phyloP scores from a whole-genome alignment of 2,329 filamentous ascomycete species.

The Penicillium hesseltinei region DNA sequence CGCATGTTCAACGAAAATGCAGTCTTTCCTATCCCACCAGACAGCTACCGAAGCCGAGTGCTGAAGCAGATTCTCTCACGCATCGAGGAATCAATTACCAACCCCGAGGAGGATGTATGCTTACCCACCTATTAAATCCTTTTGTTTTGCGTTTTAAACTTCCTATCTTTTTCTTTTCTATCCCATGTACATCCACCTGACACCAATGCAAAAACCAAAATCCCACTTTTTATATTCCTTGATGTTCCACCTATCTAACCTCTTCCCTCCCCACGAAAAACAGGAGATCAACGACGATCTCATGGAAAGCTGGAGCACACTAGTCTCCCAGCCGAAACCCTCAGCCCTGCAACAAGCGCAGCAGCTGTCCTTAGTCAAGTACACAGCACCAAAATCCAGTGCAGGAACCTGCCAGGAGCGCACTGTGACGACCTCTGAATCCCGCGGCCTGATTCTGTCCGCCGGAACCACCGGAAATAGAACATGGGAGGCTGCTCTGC shows the following conservation, averaged over 20 bases:
- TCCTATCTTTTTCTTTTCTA: conserved; percentile 4
- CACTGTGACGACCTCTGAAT: conserved; percentile 50
- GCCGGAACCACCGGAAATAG: conserved; percentile 64
- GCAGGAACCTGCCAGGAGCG: conserved; percentile 4
- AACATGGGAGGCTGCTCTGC: conserved; percentile 68
- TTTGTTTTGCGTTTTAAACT: conserved; percentile 8
- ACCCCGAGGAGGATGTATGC: conserved; percentile 83
- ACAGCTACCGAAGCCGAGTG: conserved; percentile 67
- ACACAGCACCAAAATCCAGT: conserved; percentile 46
- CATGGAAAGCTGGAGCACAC: conserved; percentile 64
- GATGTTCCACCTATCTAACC: conserved; percentile 4
- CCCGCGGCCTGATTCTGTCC: conserved; percentile 55
- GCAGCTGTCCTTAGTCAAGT: conserved; percentile 72
- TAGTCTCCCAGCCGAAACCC: conserved; percentile 64
- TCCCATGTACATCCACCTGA: conserved; percentile 13
- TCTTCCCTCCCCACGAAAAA: not conserved
- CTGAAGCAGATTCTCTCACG: conserved; percentile 69
- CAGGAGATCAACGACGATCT: conserved; percentile 84
- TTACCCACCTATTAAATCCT: conserved; percentile 3
- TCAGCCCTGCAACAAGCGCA: conserved; percentile 66
- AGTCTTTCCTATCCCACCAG: conserved; percentile 60
- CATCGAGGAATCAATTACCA: conserved; percentile 71
- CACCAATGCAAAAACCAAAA: conserved; percentile 3
- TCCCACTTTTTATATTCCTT: not conserved
- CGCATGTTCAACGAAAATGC: conserved; percentile 63